Percentiles rank a stretch among this genome's conserved stretches.
Conservation (phyloP, 2,329 filamentous ascomycete species). For the Botrytis fragariae region DNA sequence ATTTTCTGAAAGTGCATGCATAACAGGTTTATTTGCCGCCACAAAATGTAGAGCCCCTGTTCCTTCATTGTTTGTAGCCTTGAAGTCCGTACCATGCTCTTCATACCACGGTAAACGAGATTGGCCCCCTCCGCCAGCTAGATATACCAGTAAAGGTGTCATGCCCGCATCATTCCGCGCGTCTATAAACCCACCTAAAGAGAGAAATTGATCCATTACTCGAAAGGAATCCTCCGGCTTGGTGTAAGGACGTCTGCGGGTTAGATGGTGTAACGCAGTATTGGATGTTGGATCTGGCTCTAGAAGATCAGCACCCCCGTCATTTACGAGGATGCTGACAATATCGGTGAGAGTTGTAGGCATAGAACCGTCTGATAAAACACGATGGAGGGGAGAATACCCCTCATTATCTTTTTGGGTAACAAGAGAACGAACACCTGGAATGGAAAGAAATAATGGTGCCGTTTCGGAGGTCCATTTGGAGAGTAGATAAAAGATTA, state of each 20-base stretch:
- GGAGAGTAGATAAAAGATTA: neutral
- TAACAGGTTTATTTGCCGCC: neutral
- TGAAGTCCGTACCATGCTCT: conserved; percentile 2
- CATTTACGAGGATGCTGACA: neutral
- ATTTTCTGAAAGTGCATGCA: too few relatives aligned
- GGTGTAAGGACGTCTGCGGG: neutral
- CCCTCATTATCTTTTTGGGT: conserved; percentile 24
- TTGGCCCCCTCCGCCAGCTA: neutral
- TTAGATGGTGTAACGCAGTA: conserved; percentile 25
- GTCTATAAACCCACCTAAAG: conserved; percentile 16
- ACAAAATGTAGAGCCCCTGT: neutral
- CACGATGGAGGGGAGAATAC: conserved; percentile 14
- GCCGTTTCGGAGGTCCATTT: neutral
- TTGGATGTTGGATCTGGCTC: conserved; percentile 22
- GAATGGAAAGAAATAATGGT: neutral
- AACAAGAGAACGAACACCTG: neutral
- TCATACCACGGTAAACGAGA: neutral
- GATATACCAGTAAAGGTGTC: neutral
- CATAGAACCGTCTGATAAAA: too few relatives aligned
- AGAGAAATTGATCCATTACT: conserved; percentile 8
- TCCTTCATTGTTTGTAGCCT: neutral
- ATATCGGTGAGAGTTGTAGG: too few relatives aligned
- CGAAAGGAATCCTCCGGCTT: neutral
- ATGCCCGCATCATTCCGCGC: conserved; percentile 13
- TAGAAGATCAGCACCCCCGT: conserved; percentile 19